These are phyloP conservation scores for Stylonectria norvegica DNA, from an alignment of 2,329 filamentous ascomycete genomes.

Conservation along the genomic window DNA sequence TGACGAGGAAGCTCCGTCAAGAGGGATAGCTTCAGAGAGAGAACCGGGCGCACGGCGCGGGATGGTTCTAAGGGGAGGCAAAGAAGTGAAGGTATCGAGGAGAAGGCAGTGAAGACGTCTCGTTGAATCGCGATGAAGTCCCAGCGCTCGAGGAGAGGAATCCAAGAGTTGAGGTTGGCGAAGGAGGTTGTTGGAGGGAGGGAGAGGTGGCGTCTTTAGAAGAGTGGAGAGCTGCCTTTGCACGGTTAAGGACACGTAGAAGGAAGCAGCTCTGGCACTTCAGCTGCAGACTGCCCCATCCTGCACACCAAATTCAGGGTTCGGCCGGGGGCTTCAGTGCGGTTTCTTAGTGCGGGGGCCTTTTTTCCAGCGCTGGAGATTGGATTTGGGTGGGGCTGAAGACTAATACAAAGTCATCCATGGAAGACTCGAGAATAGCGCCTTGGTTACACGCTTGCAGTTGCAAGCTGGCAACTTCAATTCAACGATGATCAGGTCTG, in stretches of 20 bases:
- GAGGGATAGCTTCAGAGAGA: constrained; percentile 4
- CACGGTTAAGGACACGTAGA: constrained; percentile 36
- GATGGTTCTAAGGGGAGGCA: constrained; percentile 6
- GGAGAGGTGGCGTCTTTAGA: constrained; percentile 26
- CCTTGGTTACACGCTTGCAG: constrained; percentile 6
- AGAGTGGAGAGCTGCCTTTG: constrained; percentile 24
- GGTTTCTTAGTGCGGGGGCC: constrained; percentile 21
- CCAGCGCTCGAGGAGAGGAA: constrained; percentile 28
- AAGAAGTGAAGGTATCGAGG: constrained; percentile 9
- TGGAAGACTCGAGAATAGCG: constrained; percentile 23
- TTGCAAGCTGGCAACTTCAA: no score
- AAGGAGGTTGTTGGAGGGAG: constrained; percentile 14
- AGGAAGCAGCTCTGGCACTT: constrained; percentile 4
- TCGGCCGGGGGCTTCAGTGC: constrained; percentile 20
- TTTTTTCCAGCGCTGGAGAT: background rate
- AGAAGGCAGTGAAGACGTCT: constrained; percentile 5
- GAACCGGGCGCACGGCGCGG: constrained; percentile 24
- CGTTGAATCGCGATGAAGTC: constrained; percentile 13
- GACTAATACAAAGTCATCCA: no score
- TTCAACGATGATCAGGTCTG: no score
- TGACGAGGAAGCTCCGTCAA: constrained; percentile 35
- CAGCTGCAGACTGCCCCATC: background rate
- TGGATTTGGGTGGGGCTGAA: no score
- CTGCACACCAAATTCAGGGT: constrained; percentile 16
- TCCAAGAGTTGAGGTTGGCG: constrained; percentile 30